A percentile compares a stretch with the other conserved stretches of the same genome.
Conservation (phyloP, 306 rosid species). For the Cucumis melo region DNA sequence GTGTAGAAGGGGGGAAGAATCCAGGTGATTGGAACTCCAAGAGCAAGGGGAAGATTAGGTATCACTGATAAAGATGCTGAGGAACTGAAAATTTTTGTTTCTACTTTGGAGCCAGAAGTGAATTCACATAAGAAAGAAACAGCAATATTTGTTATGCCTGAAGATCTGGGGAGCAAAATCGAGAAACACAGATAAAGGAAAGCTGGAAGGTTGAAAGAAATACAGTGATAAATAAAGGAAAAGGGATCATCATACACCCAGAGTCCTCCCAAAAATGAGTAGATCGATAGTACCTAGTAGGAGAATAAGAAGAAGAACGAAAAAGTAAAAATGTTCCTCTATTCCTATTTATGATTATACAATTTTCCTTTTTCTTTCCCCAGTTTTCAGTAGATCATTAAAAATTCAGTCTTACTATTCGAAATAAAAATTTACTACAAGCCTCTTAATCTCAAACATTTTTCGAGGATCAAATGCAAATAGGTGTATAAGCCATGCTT, state of each 20-base stretch:
- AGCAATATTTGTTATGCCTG: conserved; percentile 59
- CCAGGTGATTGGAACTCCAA: conserved; percentile 88
- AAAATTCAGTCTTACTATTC: background rate
- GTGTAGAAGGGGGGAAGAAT: conserved; percentile 88
- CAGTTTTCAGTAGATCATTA: background rate
- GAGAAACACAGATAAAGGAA: background rate
- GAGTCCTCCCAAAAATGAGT: background rate
- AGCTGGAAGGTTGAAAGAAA: background rate
- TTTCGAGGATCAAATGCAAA: background rate
- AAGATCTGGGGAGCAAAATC: conserved; percentile 38
- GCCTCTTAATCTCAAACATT: background rate
- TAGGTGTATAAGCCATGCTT: background rate
- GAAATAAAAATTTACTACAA: background rate
- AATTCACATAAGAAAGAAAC: conserved; percentile 70
- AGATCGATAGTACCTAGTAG: background rate
- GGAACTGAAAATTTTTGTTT: conserved; percentile 45
- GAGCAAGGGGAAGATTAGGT: conserved; percentile 77
- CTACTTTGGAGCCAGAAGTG: conserved; percentile 27
- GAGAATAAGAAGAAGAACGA: too few species aligned
- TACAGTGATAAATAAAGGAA: background rate
- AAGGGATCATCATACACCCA: background rate
- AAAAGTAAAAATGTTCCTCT: background rate
- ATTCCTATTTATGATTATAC: background rate
- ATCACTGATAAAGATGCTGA: conserved; percentile 59
- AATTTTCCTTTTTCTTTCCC: background rate